Conservation (phyloP, 169 alveolate species). For the Plasmodium knowlesi region DNA sequence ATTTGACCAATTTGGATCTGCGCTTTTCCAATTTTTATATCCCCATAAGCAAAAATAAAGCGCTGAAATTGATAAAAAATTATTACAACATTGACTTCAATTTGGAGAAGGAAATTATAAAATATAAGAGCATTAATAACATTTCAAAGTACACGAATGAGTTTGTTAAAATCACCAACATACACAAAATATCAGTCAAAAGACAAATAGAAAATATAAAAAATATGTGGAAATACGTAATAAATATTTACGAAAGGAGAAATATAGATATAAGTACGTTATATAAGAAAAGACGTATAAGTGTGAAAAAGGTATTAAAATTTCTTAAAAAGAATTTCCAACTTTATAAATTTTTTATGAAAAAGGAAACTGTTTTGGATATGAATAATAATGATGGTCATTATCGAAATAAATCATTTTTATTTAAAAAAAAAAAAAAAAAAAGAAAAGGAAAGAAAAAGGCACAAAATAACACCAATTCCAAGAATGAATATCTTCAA, state of each 20-base stretch:
- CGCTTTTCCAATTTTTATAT: constrained; percentile 61
- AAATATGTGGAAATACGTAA: constrained; percentile 58
- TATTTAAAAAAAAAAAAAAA: constrained; percentile 42
- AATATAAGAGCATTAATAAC: constrained; percentile 54
- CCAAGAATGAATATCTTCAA: constrained; percentile 42
- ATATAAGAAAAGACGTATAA: constrained; percentile 35
- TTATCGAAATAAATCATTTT: constrained; percentile 30
- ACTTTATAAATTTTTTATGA: constrained; percentile 40
- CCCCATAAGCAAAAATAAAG: constrained; percentile 54
- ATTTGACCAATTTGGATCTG: constrained; percentile 51
- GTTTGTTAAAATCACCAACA: constrained; percentile 39
- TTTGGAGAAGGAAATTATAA: constrained; percentile 60
- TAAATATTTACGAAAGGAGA: constrained; percentile 56
- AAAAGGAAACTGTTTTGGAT: constrained; percentile 50
- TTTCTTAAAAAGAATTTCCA: constrained; percentile 45
- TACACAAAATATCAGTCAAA: constrained; percentile 62
- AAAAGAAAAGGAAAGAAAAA: constrained; percentile 22
- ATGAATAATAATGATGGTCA: constrained; percentile 29
- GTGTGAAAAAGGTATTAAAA: constrained; percentile 29
- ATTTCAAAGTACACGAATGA: constrained; percentile 44
- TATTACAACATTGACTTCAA: constrained; percentile 60
- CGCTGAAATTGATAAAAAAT: constrained; percentile 32
- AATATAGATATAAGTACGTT: constrained; percentile 32
- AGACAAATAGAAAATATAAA: constrained; percentile 71
- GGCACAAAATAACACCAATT: constrained; percentile 2